Conservation (phyloP, 2,329 filamentous ascomycete genomes). For the Balansia obtecta region DNA sequence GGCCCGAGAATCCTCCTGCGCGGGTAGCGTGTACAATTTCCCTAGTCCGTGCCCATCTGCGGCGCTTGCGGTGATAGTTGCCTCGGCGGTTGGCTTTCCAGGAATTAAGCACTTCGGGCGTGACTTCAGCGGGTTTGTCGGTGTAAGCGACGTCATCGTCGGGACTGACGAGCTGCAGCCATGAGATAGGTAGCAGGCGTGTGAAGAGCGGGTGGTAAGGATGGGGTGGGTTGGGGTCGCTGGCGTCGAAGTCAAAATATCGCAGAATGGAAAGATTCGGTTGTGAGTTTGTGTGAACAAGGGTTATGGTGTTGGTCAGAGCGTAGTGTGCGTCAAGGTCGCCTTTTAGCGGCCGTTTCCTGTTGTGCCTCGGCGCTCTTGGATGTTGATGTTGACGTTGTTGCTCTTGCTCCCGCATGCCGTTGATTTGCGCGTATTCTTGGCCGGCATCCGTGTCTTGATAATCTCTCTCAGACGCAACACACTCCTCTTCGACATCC, state of each 20-base stretch:
- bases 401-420: not conserved
- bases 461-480: not conserved
- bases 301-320: slow-evolving; percentile 62
- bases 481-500: slow-evolving; percentile 15
- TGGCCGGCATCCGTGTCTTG: not conserved
- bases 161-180: slow-evolving; percentile 81
- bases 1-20: slow-evolving; percentile 66
- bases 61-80: slow-evolving; percentile 78
- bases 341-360: slow-evolving; percentile 21
- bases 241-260: slow-evolving; percentile 76
- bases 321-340: slow-evolving; percentile 55
- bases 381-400: not conserved
- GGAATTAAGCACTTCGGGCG: slow-evolving; percentile 47
- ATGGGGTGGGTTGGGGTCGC: slow-evolving; percentile 43
- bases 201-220: slow-evolving; percentile 67
- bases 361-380: slow-evolving; percentile 9
- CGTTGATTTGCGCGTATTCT: not conserved
- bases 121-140: slow-evolving; percentile 46
- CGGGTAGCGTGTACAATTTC: slow-evolving; percentile 64
- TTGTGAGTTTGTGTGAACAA: slow-evolving; percentile 72
- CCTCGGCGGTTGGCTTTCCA: slow-evolving; percentile 77
- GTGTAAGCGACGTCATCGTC: slow-evolving; percentile 61
- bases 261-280: slow-evolving; percentile 79
- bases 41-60: slow-evolving; percentile 63
- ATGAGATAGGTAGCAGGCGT: slow-evolving; percentile 74